A percentile compares a stretch with the other conserved stretches of the same genome.
phyloP scores from a whole-genome alignment of 225 moss, liverwort and hornwort genomes.

The Physcomitrellopsis africana region DNA sequence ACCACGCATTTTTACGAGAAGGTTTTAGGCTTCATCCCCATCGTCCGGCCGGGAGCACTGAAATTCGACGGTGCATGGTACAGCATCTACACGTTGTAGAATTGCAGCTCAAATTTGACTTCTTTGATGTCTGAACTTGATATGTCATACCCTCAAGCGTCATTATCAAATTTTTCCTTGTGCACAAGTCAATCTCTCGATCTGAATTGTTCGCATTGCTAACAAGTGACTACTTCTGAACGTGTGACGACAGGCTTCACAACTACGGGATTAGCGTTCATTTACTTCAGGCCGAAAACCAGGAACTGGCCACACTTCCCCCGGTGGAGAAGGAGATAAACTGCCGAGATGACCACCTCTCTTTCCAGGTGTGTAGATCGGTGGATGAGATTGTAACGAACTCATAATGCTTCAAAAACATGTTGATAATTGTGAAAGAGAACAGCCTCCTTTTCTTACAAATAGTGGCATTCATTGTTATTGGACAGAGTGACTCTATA shows the following conservation, averaged over 20 bases:
- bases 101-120: too few species aligned
- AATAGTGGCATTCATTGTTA: neutral
- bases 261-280: conserved; percentile 88
- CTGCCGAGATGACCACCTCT: conserved; percentile 76
- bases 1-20: conserved; percentile 64
- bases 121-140: neutral
- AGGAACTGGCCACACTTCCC: conserved; percentile 34
- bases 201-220: too few species aligned
- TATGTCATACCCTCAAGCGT: neutral
- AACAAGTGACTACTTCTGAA: neutral
- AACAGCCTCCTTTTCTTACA: neutral
- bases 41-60: conserved; percentile 70
- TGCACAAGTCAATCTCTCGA: neutral
- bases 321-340: conserved; percentile 64
- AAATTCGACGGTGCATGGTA: conserved; percentile 80
- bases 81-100: too few species aligned
- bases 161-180: neutral
- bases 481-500: conserved; percentile 66
- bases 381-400: neutral
- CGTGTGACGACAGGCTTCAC: conserved; percentile 63
- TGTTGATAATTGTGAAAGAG: neutral
- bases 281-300: conserved; percentile 61
- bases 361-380: conserved; percentile 68
- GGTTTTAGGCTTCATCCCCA: conserved; percentile 62
- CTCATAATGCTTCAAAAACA: neutral